Base-by-base conservation (phyloP, 805 yeast species). In the Schizosaccharomyces lindneri region DNA sequence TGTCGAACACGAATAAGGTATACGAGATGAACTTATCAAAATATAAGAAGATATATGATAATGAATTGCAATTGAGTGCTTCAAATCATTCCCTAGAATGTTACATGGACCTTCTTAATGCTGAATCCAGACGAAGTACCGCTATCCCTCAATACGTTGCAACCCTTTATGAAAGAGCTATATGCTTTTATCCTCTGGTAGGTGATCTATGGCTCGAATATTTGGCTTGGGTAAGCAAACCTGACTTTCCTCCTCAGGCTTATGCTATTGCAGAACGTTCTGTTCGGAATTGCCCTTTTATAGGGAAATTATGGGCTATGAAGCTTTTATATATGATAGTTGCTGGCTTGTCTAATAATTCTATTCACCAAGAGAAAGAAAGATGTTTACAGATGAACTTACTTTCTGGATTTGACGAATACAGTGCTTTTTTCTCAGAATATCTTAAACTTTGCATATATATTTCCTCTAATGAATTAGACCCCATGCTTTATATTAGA, bases 171-270 rank as follows among this genome's bases (percentile, higher is more conserved):
- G 72, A 70, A 59, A 66, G 72, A 6, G 64, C 70, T 0, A 13
- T 68, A 11, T 17, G 15, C 13, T 9, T 39, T 4, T 55, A 64
- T 32, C 65, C 64, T 1, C 46, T 63, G 7, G 61, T 59, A 4
- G 59, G 68, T 1, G 65, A 64, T 6, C 61, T 70, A 3, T 70
- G 72, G 72, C 67, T 66, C 32, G 67, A 65, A 41, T 70, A 69
- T 63, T 59, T 67, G 9, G 57, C 67, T 13, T 69, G 62, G 55
- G 48, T 67, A 6, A 65, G 62, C 21, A 69, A 65, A 2, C 61
- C 62, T 21, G 59, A 59, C 17, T 60, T 32, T 19, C 29, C 64
- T 31, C 24, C 61, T 5, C 24, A 27, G 5, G 57, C 57, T 21
- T 24, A 7, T 29, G 51, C 61, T 5, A 65, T 66, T 11, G 48